A percentile compares a stretch with the other conserved stretches of the same genome.
Conservation (phyloP, 2,329 filamentous ascomycete genomes). For the Aspergillus tanneri region DNA sequence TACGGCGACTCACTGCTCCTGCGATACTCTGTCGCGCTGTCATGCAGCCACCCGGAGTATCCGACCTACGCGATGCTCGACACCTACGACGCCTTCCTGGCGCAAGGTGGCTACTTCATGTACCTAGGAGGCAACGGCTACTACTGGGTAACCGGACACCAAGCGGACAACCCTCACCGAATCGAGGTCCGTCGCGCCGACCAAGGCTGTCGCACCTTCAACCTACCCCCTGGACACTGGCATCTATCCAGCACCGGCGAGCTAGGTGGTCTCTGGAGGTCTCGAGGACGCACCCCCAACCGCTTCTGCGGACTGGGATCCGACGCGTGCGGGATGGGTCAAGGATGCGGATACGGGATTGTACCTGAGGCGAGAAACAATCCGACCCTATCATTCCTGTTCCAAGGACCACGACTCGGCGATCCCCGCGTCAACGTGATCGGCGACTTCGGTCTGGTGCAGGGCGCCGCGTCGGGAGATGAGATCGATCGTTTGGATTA, state of each 20-base stretch:
- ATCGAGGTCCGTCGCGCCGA: slow-evolving; percentile 38
- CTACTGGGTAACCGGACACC: slow-evolving; percentile 31
- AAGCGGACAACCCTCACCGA: slow-evolving; percentile 28
- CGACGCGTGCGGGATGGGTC: slow-evolving; percentile 32
- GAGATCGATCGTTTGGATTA: slow-evolving; percentile 40
- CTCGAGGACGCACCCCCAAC: slow-evolving; percentile 31
- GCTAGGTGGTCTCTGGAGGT: slow-evolving; percentile 37
- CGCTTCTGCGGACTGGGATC: slow-evolving; percentile 33
- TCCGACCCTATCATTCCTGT: background rate
- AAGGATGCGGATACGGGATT: slow-evolving; percentile 29
- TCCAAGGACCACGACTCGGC: background rate
- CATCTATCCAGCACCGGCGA: slow-evolving; percentile 31
- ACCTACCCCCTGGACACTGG: slow-evolving; percentile 31
- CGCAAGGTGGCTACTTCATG: slow-evolving; percentile 36
- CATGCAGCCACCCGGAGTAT: slow-evolving; percentile 11
- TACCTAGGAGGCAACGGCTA: slow-evolving; percentile 43
- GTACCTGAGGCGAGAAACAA: slow-evolving; percentile 4
- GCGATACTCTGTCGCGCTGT: background rate
- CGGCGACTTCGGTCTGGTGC: slow-evolving; percentile 23
- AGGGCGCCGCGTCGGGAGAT: slow-evolving; percentile 35
- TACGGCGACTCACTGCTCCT: slow-evolving; percentile 17
- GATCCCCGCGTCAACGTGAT: slow-evolving; percentile 11
- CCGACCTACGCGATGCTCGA: slow-evolving; percentile 4
- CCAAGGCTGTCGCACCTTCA: slow-evolving; percentile 32
- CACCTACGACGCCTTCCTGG: slow-evolving; percentile 22